A percentile compares a stretch with the other conserved stretches of the same genome.
phyloP scores from a whole-genome alignment of 1,284 basidiomycete species.

The Cystobasidium slooffiae region DNA sequence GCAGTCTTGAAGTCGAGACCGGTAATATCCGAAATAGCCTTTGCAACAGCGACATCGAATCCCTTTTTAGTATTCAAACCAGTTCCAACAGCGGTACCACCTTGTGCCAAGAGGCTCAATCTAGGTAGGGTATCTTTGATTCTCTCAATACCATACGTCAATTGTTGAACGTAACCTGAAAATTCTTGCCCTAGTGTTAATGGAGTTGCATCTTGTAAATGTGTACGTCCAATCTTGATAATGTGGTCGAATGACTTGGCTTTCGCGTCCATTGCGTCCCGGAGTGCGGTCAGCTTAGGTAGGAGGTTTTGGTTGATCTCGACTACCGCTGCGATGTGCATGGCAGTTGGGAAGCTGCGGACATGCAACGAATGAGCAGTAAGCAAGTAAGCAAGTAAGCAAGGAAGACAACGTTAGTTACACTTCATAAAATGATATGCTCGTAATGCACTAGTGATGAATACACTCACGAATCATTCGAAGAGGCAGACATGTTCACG shows the following conservation, averaged over 20 bases:
- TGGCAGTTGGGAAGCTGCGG: slow-evolving; percentile 91
- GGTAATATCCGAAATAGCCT: slow-evolving; percentile 88
- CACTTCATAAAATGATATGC: no score
- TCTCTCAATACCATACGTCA: slow-evolving; percentile 87
- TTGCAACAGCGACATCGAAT: slow-evolving; percentile 92
- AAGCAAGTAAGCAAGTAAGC: not conserved
- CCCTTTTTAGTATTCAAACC: slow-evolving; percentile 96
- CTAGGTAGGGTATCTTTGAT: slow-evolving; percentile 83
- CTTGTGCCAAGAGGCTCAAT: slow-evolving; percentile 89
- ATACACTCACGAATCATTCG: slow-evolving; percentile 83
- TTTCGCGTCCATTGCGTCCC: slow-evolving; percentile 82
- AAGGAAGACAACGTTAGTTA: not conserved
- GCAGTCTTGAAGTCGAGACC: slow-evolving; percentile 92
- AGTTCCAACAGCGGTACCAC: slow-evolving; percentile 97
- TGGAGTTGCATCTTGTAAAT: slow-evolving; percentile 95
- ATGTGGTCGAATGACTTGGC: slow-evolving; percentile 80
- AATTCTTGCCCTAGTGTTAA: slow-evolving; percentile 98
- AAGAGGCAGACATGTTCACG: slow-evolving; percentile 99
- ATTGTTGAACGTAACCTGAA: slow-evolving; percentile 94
- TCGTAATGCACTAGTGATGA: no score
- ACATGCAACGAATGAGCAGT: not conserved
- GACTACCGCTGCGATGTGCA: slow-evolving; percentile 95
- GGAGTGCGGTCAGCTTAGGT: slow-evolving; percentile 82
- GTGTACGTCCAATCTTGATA: slow-evolving; percentile 98
- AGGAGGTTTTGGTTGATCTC: slow-evolving; percentile 81